Evolutionary conservation across 495 filamentous ascomycete genomes (phyloP).

Genomic region (Stereocaulon alpinum): DNA sequence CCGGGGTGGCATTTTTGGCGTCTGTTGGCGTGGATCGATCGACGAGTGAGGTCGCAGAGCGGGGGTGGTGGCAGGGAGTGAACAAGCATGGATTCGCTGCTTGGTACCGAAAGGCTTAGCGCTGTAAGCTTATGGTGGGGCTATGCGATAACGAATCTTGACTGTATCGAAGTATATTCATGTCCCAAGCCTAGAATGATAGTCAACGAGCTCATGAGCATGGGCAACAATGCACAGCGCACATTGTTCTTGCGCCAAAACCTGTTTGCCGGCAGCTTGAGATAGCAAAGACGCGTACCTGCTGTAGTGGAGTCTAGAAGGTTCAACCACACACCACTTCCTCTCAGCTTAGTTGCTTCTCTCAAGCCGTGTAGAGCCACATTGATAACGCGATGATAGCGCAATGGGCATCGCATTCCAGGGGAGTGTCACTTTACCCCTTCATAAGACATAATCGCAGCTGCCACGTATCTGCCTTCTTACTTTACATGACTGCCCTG

Average conservation of each 20-base stretch:
- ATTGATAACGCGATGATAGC: not conserved
- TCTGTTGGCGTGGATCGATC: constrained; percentile 2
- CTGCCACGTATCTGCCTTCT: not conserved
- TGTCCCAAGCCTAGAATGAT: not conserved
- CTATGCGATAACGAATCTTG: constrained; percentile 6
- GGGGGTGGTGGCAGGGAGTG: constrained; percentile 1
- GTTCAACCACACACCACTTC: not conserved
- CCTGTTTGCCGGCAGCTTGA: not conserved
- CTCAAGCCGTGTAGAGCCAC: not conserved
- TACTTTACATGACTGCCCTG: not conserved
- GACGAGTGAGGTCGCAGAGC: constrained; percentile 14
- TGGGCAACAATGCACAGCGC: not conserved
- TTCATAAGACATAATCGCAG: too few species aligned
- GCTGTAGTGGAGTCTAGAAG: constrained; percentile 3
- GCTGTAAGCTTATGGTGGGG: not conserved
- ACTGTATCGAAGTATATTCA: not conserved
- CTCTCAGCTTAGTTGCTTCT: not conserved
- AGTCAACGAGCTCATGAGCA: not conserved
- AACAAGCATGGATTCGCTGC: not conserved
- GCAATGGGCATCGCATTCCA: not conserved
- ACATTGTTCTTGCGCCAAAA: not conserved
- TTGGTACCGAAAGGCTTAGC: constrained; percentile 7
- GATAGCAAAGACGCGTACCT: constrained; percentile 4
- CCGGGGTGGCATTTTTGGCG: constrained; percentile 10
- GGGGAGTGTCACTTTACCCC: too few species aligned